phyloP scores from a whole-genome alignment of 495 filamentous ascomycete genomes.

The Aspergillus conjunctus region DNA sequence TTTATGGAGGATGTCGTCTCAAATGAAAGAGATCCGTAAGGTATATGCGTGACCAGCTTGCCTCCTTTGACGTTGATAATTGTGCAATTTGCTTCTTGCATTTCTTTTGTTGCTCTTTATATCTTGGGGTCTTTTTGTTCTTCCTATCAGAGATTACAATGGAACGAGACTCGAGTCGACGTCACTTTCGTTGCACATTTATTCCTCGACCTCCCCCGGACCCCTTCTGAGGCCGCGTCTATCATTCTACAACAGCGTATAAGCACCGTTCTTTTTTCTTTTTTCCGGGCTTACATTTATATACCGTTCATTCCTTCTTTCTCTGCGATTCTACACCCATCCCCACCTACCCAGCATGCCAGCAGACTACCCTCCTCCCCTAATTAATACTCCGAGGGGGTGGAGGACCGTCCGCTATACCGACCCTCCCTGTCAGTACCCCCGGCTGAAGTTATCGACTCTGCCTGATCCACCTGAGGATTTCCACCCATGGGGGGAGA shows the following conservation, averaged over 20 bases:
- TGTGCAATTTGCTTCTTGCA: no score
- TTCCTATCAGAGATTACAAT: neutral
- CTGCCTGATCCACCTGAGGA: conserved; percentile 32
- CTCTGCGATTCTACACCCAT: neutral
- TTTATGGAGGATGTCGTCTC: no score
- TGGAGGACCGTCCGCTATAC: conserved; percentile 6
- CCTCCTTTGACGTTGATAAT: no score
- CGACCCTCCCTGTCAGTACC: conserved; percentile 12
- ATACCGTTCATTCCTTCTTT: neutral
- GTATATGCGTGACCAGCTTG: no score
- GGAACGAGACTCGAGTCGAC: neutral
- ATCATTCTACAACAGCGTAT: no score
- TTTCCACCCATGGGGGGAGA: conserved; percentile 17
- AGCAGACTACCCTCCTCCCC: conserved; percentile 5
- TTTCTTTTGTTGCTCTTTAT: no score
- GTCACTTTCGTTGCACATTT: neutral
- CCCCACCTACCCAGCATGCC: neutral
- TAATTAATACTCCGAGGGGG: no score
- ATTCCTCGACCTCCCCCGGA: neutral
- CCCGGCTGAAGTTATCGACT: conserved; percentile 19
- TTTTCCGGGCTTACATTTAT: neutral
- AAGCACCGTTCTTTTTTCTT: neutral
- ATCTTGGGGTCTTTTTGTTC: neutral
- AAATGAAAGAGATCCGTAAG: no score
- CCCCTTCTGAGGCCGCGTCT: no score